Conservation (phyloP, 176 grass and related monocot species). For the Panicum miliaceum region DNA sequence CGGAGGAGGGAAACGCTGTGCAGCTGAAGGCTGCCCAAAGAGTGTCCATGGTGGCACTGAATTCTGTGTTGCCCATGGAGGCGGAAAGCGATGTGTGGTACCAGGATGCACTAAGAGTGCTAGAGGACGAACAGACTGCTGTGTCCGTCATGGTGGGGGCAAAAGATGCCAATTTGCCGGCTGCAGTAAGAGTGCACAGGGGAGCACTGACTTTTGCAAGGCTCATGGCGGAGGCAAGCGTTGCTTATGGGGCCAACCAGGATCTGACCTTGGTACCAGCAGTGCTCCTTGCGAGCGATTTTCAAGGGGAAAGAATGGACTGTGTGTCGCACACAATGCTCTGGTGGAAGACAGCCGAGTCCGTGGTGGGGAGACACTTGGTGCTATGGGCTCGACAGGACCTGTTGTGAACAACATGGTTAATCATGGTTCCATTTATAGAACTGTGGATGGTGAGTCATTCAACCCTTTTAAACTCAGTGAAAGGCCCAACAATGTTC, state of each 20-base stretch:
- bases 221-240: conserved; percentile 63
- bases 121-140: conserved; percentile 59
- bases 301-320: conserved; percentile 55
- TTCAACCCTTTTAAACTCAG: background rate
- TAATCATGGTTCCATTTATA: background rate
- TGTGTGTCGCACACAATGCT: conserved; percentile 59
- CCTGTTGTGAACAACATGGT: background rate
- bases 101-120: conserved; percentile 60
- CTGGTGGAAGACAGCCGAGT: conserved; percentile 55
- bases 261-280: conserved; percentile 33
- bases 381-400: conserved; percentile 12
- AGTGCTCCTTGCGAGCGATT: conserved; percentile 49
- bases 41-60: conserved; percentile 62
- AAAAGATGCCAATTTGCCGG: conserved; percentile 54
- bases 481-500: background rate
- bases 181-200: conserved; percentile 63
- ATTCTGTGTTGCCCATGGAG: conserved; percentile 66
- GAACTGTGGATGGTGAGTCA: background rate
- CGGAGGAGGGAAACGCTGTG: conserved; percentile 64
- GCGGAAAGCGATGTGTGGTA: conserved; percentile 54
- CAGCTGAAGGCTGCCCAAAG: conserved; percentile 55
- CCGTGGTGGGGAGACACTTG: conserved; percentile 45
- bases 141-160: conserved; percentile 65
- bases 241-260: conserved; percentile 59
- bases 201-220: conserved; percentile 66